Evolutionary conservation across 192 early-diverging fungal genomes (phyloP).

Genomic region (Umbelopsis ramanniana): DNA sequence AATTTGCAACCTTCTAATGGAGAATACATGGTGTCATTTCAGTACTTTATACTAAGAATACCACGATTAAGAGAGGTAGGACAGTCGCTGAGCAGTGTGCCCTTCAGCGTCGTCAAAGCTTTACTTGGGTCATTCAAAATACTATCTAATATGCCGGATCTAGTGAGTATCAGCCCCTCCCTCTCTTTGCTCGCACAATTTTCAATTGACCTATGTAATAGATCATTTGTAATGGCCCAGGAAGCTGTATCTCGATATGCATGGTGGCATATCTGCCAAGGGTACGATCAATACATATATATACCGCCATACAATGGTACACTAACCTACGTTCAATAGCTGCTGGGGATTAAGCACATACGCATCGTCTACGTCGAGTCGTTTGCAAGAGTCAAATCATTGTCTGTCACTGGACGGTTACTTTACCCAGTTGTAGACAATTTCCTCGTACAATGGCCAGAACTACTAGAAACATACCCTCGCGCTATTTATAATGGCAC

Average conservation of each 20-base stretch:
- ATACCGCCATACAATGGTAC: no score
- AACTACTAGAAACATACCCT: constrained; percentile 56
- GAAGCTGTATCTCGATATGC: constrained; percentile 80
- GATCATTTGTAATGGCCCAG: constrained; percentile 90
- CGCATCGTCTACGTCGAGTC: constrained; percentile 88
- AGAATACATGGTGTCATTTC: constrained; percentile 29
- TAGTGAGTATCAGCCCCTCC: constrained; percentile 44
- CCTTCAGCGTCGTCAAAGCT: constrained; percentile 46
- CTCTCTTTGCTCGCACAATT: neutral
- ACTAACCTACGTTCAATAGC: constrained; percentile 29
- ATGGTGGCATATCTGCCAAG: constrained; percentile 62
- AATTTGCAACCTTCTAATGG: constrained; percentile 1
- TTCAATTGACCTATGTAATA: constrained; percentile 29
- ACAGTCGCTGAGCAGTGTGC: constrained; percentile 66
- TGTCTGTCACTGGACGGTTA: constrained; percentile 91
- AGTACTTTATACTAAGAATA: constrained; percentile 48
- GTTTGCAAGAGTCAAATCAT: constrained; percentile 80
- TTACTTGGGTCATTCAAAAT: constrained; percentile 49
- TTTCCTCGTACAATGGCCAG: constrained; percentile 94
- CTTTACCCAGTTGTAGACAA: constrained; percentile 78
- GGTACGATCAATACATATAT: constrained; percentile 32
- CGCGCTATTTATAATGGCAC: constrained; percentile 64
- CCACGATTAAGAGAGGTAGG: constrained; percentile 78
- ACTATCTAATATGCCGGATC: constrained; percentile 56
- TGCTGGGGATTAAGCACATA: constrained; percentile 58